A percentile compares a stretch with the other conserved stretches of the same genome.
Evolutionary conservation across 306 rosid genomes (phyloP).

Genomic region (Rosa rugosa): DNA sequence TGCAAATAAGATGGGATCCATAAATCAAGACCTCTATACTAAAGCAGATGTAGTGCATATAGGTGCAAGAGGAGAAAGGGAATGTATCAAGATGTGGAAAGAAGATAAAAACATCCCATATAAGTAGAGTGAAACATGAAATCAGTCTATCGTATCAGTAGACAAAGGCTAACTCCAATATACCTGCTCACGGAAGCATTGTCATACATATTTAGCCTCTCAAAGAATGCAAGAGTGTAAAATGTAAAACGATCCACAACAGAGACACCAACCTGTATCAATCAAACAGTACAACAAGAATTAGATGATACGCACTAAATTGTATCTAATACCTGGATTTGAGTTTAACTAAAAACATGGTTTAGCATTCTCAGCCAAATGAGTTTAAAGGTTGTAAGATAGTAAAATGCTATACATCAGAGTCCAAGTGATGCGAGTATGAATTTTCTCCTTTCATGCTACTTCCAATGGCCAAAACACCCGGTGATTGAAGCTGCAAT

Average conservation of each 20-base stretch:
- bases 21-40: not conserved
- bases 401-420: constrained; percentile 55
- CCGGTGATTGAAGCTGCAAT: constrained; percentile 91
- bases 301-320: constrained; percentile 22
- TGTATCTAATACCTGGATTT: not conserved
- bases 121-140: not conserved
- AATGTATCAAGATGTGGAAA: not conserved
- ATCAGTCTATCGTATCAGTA: not conserved
- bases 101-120: not conserved
- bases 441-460: constrained; percentile 98
- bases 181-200: constrained; percentile 94
- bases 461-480: constrained; percentile 95
- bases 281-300: not conserved
- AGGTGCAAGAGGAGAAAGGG: not conserved
- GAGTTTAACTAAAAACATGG: not conserved
- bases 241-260: constrained; percentile 96
- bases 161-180: not conserved
- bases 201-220: constrained; percentile 87
- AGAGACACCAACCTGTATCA: constrained; percentile 83
- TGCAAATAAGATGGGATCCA: not conserved
- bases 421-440: constrained; percentile 95
- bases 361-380: constrained; percentile 15
- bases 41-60: not conserved
- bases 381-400: not conserved
- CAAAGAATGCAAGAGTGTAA: constrained; percentile 91